Conservation (phyloP, 208 protist genomes). For the Crithidia bombi region DNA sequence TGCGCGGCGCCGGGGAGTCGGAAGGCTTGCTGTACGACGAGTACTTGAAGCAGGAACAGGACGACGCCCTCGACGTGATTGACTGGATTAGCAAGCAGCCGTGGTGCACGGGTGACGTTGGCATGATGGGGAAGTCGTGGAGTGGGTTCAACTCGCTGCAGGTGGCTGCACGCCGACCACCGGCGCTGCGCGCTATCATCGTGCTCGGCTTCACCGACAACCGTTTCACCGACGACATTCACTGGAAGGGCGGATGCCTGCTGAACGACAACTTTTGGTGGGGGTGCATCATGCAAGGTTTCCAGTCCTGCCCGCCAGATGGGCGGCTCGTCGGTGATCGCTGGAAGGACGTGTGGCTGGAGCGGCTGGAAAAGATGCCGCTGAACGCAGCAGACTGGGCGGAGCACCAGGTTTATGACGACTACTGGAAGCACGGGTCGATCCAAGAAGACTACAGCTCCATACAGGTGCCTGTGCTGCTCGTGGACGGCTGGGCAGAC, state of each 20-base stretch:
- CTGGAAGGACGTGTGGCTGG: slow-evolving; percentile 58
- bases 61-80: slow-evolving; percentile 69
- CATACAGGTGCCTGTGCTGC: slow-evolving; percentile 58
- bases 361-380: slow-evolving; percentile 53
- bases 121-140: slow-evolving; percentile 79
- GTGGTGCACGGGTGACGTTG: slow-evolving; percentile 66
- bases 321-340: slow-evolving; percentile 45
- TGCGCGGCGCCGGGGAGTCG: slow-evolving; percentile 67
- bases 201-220: slow-evolving; percentile 72
- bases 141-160: slow-evolving; percentile 73
- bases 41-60: slow-evolving; percentile 66
- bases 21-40: slow-evolving; percentile 61
- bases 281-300: slow-evolving; percentile 71
- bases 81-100: slow-evolving; percentile 62
- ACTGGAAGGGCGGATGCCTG: slow-evolving; percentile 73
- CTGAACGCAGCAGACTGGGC: slow-evolving; percentile 60
- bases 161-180: slow-evolving; percentile 59
- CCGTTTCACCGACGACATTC: slow-evolving; percentile 73
- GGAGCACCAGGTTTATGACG: slow-evolving; percentile 55
- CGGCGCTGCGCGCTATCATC: slow-evolving; percentile 62
- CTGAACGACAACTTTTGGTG: slow-evolving; percentile 81
- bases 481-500: slow-evolving; percentile 67
- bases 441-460: slow-evolving; percentile 57
- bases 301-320: slow-evolving; percentile 52
- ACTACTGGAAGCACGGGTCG: slow-evolving; percentile 70